phyloP scores from a whole-genome alignment of 768 basidiomycete genomes.

The Mycena maculata region DNA sequence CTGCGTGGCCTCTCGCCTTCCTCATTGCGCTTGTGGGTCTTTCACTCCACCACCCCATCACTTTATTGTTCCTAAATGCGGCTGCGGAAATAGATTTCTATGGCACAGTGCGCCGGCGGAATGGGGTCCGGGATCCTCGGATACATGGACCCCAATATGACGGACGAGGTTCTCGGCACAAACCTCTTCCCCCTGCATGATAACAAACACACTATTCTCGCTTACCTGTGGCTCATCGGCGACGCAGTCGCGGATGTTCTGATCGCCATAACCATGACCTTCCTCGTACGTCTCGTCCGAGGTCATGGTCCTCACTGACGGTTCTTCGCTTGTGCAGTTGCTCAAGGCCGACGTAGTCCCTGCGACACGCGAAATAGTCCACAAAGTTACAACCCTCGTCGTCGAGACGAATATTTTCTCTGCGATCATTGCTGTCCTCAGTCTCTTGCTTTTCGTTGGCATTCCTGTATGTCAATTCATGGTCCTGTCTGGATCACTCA shows the following conservation, averaged over 20 bases:
- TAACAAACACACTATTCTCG: background rate
- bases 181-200: background rate
- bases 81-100: background rate
- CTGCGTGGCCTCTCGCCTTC: slow-evolving; percentile 5
- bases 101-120: slow-evolving; percentile 23
- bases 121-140: slow-evolving; percentile 22
- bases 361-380: background rate
- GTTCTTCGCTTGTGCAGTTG: background rate
- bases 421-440: slow-evolving; percentile 8
- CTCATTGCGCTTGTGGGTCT: background rate
- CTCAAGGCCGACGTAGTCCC: background rate
- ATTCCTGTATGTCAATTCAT: background rate
- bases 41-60: no score
- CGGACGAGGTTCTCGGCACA: no score
- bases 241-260: slow-evolving; percentile 9
- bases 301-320: no score
- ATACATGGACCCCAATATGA: background rate
- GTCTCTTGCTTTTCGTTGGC: slow-evolving; percentile 10
- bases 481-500: no score
- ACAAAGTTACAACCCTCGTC: slow-evolving; percentile 8
- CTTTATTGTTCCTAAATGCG: background rate
- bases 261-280: slow-evolving; percentile 16
- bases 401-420: slow-evolving; percentile 24
- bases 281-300: background rate
- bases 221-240: slow-evolving; percentile 23